Evolutionary conservation across 164 flowering plant genomes (phyloP).

Genomic region (Santalum album): DNA sequence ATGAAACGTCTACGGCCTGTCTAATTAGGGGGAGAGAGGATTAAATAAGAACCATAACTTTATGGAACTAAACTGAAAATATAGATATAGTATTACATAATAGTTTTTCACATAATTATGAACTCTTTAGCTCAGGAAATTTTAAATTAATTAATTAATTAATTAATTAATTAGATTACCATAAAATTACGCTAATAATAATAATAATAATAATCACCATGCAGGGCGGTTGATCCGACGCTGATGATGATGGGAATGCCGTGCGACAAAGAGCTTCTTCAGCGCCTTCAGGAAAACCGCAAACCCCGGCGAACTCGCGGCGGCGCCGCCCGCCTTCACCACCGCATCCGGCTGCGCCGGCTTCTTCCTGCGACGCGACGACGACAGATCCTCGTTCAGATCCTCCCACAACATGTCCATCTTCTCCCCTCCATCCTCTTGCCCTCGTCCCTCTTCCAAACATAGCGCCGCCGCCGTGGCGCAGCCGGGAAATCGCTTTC

Average conservation of each 20-base stretch:
- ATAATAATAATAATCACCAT: neutral
- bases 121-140: too few species aligned
- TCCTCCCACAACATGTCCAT: constrained; percentile 73
- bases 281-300: constrained; percentile 34
- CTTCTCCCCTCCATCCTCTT: constrained; percentile 33
- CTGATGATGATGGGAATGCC: constrained; percentile 13
- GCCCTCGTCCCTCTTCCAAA: too few species aligned
- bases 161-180: too few species aligned
- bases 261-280: constrained; percentile 49
- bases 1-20: too few species aligned
- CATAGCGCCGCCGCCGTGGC: neutral
- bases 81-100: too few species aligned
- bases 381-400: constrained; percentile 41
- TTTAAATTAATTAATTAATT: too few species aligned
- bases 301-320: constrained; percentile 18
- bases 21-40: too few species aligned
- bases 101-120: too few species aligned
- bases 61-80: too few species aligned
- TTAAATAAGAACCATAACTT: too few species aligned
- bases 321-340: constrained; percentile 17
- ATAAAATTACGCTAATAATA: too few species aligned
- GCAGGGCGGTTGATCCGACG: constrained; percentile 1
- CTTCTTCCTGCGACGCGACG: neutral
- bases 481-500: too few species aligned
- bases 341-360: constrained; percentile 18